Conservation (phyloP, 768 basidiomycete species). For the Agaricus subrufescens region DNA sequence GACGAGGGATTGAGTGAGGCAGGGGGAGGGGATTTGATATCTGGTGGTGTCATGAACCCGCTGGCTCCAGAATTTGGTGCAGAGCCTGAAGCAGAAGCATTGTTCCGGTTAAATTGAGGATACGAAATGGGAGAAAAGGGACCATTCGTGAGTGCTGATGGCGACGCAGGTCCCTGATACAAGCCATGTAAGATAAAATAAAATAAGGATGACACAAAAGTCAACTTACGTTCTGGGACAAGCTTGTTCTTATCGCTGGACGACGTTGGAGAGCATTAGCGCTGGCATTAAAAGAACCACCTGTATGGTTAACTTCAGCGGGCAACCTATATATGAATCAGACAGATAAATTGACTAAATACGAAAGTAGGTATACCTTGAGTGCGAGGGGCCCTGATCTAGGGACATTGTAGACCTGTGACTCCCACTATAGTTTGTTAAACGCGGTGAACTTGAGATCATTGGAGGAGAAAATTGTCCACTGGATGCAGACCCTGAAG, state of each 20-base stretch:
- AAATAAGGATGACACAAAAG: slow-evolving; percentile 29
- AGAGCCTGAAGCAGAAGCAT: slow-evolving; percentile 17
- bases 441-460: background rate
- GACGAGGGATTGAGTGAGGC: slow-evolving; percentile 77
- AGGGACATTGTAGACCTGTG: slow-evolving; percentile 32
- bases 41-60: slow-evolving; percentile 31
- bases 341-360: background rate
- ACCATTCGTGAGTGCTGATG: slow-evolving; percentile 33
- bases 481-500: background rate
- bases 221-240: slow-evolving; percentile 20
- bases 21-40: slow-evolving; percentile 69
- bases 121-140: slow-evolving; percentile 37
- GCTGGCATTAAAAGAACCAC: slow-evolving; percentile 19
- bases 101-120: slow-evolving; percentile 27
- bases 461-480: slow-evolving; percentile 14
- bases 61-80: background rate
- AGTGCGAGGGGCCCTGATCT: slow-evolving; percentile 36
- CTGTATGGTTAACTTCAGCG: slow-evolving; percentile 30
- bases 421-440: slow-evolving; percentile 6
- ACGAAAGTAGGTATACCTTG: slow-evolving; percentile 28
- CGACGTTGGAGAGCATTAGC: slow-evolving; percentile 25
- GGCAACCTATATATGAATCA: slow-evolving; percentile 26
- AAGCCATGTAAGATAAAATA: slow-evolving; percentile 28
- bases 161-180: slow-evolving; percentile 22
- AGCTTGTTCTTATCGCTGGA: slow-evolving; percentile 35